Conservation (phyloP, 805 yeast species). For the Yarrowia bubula region DNA sequence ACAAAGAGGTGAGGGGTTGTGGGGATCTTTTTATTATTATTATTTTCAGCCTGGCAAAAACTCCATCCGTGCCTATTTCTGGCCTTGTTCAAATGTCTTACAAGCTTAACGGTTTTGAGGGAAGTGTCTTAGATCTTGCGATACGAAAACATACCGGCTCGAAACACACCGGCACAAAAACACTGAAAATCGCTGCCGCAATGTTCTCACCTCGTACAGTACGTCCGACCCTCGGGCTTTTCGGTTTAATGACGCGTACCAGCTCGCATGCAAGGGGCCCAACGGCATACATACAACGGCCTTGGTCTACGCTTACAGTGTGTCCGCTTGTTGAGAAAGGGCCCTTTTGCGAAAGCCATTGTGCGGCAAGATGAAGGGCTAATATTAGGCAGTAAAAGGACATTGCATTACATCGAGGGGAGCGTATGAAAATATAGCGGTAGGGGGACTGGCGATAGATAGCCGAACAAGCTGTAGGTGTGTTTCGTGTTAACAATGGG, state of each 20-base stretch:
- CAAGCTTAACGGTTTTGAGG: too few species aligned
- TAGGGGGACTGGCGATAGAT: background rate
- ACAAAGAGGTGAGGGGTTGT: too few species aligned
- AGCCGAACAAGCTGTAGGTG: background rate
- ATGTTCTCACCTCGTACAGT: too few species aligned
- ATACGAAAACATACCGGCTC: too few species aligned
- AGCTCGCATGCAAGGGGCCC: conserved; percentile 5
- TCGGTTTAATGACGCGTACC: conserved; percentile 1
- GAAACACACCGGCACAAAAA: too few species aligned
- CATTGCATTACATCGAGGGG: background rate
- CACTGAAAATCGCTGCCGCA: too few species aligned
- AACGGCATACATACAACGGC: background rate
- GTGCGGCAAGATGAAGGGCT: background rate
- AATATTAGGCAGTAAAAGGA: background rate
- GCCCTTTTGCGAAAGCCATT: background rate
- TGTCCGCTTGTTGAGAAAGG: background rate
- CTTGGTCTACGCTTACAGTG: background rate
- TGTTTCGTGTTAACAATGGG: too few species aligned
- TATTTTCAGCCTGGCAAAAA: too few species aligned
- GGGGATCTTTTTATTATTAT: too few species aligned
- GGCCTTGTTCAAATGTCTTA: too few species aligned
- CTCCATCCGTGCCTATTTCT: too few species aligned
- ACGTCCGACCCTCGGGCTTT: background rate
- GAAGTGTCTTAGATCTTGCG: too few species aligned
- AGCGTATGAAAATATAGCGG: background rate